phyloP scores from a whole-genome alignment of 805 yeast species.

The Monosporozyma yasuniensis region DNA sequence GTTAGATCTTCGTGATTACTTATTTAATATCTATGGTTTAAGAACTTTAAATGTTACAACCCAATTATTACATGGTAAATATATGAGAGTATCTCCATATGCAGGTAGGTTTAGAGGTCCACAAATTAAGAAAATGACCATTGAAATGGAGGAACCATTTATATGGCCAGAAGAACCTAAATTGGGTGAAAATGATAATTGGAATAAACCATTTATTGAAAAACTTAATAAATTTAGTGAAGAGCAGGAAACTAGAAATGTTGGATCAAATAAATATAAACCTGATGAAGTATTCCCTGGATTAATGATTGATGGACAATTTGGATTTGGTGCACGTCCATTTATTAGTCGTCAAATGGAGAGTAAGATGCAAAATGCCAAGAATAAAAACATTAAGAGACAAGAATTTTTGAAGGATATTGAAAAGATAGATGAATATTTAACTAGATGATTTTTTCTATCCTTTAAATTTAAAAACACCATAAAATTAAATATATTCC shows the following conservation, averaged over 20 bases:
- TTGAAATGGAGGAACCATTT: slow-evolving; percentile 92
- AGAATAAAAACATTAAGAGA: not conserved
- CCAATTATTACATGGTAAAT: slow-evolving; percentile 68
- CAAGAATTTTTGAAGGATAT: not conserved
- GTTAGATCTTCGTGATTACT: slow-evolving; percentile 86
- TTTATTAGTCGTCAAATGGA: slow-evolving; percentile 42
- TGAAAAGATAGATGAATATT: not conserved
- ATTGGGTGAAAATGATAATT: slow-evolving; percentile 32
- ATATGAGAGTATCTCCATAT: slow-evolving; percentile 47
- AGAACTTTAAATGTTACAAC: slow-evolving; percentile 84
- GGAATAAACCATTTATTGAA: slow-evolving; percentile 21
- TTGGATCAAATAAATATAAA: slow-evolving; percentile 60
- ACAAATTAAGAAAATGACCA: slow-evolving; percentile 91
- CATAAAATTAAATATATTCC: too few relatives aligned
- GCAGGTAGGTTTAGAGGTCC: slow-evolving; percentile 66
- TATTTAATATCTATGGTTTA: slow-evolving; percentile 82
- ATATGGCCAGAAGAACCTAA: slow-evolving; percentile 75
- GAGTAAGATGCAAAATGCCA: not conserved
- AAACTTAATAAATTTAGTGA: slow-evolving; percentile 35
- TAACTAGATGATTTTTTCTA: too few relatives aligned
- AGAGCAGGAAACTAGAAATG: slow-evolving; percentile 32
- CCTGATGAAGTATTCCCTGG: slow-evolving; percentile 74
- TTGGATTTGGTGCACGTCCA: slow-evolving; percentile 54
- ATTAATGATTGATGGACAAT: slow-evolving; percentile 17
- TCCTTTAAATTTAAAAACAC: too few relatives aligned